Conservation (phyloP, 2,329 filamentous ascomycete species). For the Fusarium neocosmosporiellum region DNA sequence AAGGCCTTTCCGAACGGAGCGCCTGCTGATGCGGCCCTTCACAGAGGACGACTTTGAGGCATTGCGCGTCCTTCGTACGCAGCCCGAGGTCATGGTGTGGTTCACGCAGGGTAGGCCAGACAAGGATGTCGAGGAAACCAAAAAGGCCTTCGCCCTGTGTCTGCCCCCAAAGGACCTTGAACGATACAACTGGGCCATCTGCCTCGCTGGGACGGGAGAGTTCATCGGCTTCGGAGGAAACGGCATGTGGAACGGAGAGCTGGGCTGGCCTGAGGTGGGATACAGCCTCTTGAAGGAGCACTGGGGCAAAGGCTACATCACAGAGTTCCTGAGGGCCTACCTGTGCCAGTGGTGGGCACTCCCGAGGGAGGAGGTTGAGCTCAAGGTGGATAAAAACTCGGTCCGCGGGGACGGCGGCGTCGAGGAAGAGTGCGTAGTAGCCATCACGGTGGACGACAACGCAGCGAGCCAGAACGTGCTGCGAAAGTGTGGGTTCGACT, state of each 20-base stretch:
- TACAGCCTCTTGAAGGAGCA: constrained; percentile 65
- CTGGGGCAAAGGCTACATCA: constrained; percentile 69
- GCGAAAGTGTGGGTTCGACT: constrained; percentile 65
- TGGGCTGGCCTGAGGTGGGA: constrained; percentile 69
- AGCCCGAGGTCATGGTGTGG: constrained; percentile 72
- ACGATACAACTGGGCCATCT: constrained; percentile 69
- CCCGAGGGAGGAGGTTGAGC: constrained; percentile 56
- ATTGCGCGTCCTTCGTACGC: constrained; percentile 63
- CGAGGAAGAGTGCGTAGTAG: constrained; percentile 56
- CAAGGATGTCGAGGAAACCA: constrained; percentile 56
- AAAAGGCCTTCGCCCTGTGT: constrained; percentile 51
- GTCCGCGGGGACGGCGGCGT: constrained; percentile 44
- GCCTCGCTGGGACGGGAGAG: constrained; percentile 57
- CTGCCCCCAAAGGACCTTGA: constrained; percentile 61
- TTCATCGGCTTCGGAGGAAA: constrained; percentile 64
- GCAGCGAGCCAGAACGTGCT: constrained; percentile 66
- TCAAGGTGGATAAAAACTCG: constrained; percentile 56
- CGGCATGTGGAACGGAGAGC: constrained; percentile 47
- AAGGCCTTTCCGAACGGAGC: constrained; percentile 58
- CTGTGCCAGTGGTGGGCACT: constrained; percentile 60
- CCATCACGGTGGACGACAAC: constrained; percentile 63
- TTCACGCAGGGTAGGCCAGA: constrained; percentile 59
- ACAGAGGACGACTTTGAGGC: constrained; percentile 60
- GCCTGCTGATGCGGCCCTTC: constrained; percentile 66
- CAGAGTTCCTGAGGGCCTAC: constrained; percentile 64